A percentile compares a stretch with the other conserved stretches of the same genome.
phyloP scores from a whole-genome alignment of 1,284 basidiomycete species.

The Heterobasidion occidentale region DNA sequence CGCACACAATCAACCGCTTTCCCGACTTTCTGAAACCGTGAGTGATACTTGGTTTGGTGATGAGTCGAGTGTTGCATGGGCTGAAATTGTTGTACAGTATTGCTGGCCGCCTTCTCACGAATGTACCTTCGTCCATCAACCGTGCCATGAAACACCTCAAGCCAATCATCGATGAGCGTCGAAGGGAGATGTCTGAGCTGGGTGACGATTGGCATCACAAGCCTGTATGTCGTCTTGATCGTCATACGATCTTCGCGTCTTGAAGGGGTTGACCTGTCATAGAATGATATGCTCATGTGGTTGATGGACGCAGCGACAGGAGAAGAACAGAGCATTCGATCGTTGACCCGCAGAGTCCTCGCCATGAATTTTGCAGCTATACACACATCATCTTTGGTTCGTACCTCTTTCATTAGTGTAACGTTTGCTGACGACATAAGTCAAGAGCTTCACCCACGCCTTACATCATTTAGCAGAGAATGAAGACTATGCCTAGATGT shows the following conservation, averaged over 20 bases:
- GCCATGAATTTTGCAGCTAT: slow-evolving; percentile 30
- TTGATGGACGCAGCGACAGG: slow-evolving; percentile 30
- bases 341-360: slow-evolving; percentile 25
- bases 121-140: slow-evolving; percentile 9
- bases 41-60: slow-evolving; percentile 7
- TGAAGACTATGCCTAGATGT: slow-evolving; percentile 23
- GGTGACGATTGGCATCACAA: slow-evolving; percentile 27
- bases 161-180: slow-evolving; percentile 30
- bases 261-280: slow-evolving; percentile 31
- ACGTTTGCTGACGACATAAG: background rate
- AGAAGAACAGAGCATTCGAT: slow-evolving; percentile 20
- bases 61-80: too few relatives aligned
- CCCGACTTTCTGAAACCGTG: slow-evolving; percentile 33
- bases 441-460: slow-evolving; percentile 26
- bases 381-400: slow-evolving; percentile 27
- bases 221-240: slow-evolving; percentile 16
- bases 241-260: background rate
- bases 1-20: slow-evolving; percentile 21
- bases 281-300: slow-evolving; percentile 18
- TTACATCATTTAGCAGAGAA: slow-evolving; percentile 27
- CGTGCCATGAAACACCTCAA: slow-evolving; percentile 19
- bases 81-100: slow-evolving; percentile 11
- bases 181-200: slow-evolving; percentile 18
- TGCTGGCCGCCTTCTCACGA: slow-evolving; percentile 17
- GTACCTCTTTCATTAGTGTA: background rate